Evolutionary conservation across 148 eudicot species (phyloP), one percentile per base, ranked within the genome.

Genomic region (Vaccinium macrocarpon): DNA sequence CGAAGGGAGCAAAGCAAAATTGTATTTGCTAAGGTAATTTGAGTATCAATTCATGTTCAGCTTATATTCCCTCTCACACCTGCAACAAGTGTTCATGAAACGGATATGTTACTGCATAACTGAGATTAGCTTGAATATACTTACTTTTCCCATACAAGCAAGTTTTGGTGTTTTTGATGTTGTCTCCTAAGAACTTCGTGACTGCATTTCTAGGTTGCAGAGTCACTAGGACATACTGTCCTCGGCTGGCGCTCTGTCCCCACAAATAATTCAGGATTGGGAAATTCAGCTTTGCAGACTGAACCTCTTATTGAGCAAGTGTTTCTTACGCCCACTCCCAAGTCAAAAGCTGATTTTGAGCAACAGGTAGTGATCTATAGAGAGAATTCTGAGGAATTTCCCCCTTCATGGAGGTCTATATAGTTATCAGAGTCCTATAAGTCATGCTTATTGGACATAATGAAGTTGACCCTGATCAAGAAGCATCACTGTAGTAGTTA

Each of bases 301-400:
- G 99, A 97, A 83, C 99, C 99, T 10, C 92, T 95, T 46, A 91
- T 95, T 35, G 99, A 97, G 84, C 99, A 97, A 89, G 99, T 97
- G 85, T 97, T 97, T 90, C 97, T 97, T 82, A 94, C 99, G 61
- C 90, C 96, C 35, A 87, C 95, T 29, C 84, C 93, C 59, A 89
- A 91, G 83, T 94, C 99, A 57, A 91, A 94, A 88, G 95, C 91
- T 3, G 95, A 94, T 86, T 87, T 97, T 86, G 99, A 97, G 89
- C 96, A 92, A 78, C 99, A 97, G 95, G 99, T 97, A 61, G 23
- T 78, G 70, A 23, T 48, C 51, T 32, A 5, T 27, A 57, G 9
- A 32, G 52, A 29, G 18, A 79, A 55, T 8, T 9, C 18, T 12
- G 49, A 18, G 6, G 12, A 9, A 27, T 78, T 56, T 50, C 9